Percentiles rank a stretch among this genome's conserved stretches.
Evolutionary conservation across 345 rosid genomes (phyloP).

Genomic region (Angophora floribunda): DNA sequence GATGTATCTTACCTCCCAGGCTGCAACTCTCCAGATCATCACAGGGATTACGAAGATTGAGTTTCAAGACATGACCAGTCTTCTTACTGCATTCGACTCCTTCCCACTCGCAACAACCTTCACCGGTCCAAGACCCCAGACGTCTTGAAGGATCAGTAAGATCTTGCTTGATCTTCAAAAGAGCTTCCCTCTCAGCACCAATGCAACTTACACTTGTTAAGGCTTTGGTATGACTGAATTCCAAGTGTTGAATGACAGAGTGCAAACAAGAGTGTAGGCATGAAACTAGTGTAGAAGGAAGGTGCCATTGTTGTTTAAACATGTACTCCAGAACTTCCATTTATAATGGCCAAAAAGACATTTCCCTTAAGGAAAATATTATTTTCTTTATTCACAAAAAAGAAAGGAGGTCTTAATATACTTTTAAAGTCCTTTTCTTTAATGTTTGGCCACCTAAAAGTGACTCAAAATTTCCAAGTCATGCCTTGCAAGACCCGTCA

Average conservation of each 20-base stretch:
- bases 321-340: too few relatives aligned
- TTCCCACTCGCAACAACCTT: not conserved
- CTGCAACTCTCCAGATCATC: too few relatives aligned
- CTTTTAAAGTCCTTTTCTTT: too few relatives aligned
- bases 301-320: too few relatives aligned
- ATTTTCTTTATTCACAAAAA: too few relatives aligned
- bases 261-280: not conserved
- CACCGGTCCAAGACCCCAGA: not conserved
- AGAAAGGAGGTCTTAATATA: too few relatives aligned
- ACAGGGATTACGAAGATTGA: conserved; percentile 13
- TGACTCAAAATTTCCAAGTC: too few relatives aligned
- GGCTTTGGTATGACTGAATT: not conserved
- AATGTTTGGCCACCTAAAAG: too few relatives aligned
- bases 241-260: not conserved
- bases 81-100: not conserved
- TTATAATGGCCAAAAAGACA: too few relatives aligned
- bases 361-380: too few relatives aligned
- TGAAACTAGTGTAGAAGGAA: not conserved
- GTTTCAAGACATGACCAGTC: not conserved
- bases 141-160: not conserved
- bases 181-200: not conserved
- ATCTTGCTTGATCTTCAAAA: not conserved
- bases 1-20: too few relatives aligned
- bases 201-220: not conserved
- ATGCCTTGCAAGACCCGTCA: too few relatives aligned